Base-by-base conservation (phyloP, 176 grass and related monocot species). In the Dendrocalamus sinicus region DNA sequence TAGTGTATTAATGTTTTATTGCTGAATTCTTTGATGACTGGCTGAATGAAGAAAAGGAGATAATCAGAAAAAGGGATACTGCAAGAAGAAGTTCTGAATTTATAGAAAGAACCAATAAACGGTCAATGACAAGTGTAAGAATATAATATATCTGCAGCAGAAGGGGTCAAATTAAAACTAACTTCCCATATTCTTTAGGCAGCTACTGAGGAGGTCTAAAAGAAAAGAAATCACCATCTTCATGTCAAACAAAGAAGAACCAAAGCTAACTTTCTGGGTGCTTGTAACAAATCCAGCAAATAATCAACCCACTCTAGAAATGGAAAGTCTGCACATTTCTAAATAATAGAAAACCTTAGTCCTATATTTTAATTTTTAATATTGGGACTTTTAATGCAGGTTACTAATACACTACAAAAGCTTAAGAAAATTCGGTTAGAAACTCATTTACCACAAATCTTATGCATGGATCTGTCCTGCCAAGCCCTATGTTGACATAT, bases 101-200 rank as follows among this genome's bases (percentile, higher is more conserved):
- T 52, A 57, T 51, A 74, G 0, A 59, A 52, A 63, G 8, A 14
- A 78, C 9, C 65, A 72, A 20, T 24, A 84, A 84, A 89, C 73
- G 19, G 6, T 65, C 13, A 57, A 55, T 28, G 20, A 1, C 48
- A 72, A 78, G 22, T 9, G 12, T 19, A 77, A 78, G 47, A 39
- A 45, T 30, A 80, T 41, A n/a, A 85, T 41, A 26, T 55, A 40
- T 26, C 14, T n/a, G 41, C 1, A 3, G 9, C 72, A 66, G 28
- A 84, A 75, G 59, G 13, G 45, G 19, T 11, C 16, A 24, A 68
- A 46, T 17, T 76, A 67, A 68, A 43, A 76, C 35, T 43, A 68
- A 57, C 62, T 67, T 67, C 6, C 23, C 2, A 77, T 32, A 77
- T 32, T 58, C 48, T 69, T 45, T 51, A 69, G 43, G 43, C 37